Conservation (phyloP, 352 stramenopile genomes). For the Hyaloperonospora brassicae region DNA sequence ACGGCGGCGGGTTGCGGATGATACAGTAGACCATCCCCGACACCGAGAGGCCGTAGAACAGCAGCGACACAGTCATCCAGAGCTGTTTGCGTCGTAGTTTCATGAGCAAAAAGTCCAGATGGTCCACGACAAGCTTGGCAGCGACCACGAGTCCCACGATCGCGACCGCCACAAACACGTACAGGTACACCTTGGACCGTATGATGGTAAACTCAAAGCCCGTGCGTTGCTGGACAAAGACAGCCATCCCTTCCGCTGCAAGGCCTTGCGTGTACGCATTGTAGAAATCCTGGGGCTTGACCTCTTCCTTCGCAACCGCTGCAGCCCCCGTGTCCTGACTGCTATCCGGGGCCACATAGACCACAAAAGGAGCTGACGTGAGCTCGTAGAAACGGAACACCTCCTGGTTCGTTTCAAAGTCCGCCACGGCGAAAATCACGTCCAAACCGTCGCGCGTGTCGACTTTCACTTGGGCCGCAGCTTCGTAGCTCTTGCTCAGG, state of each 20-base stretch:
- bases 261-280: slow-evolving; percentile 77
- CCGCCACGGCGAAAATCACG: slow-evolving; percentile 66
- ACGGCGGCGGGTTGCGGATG: slow-evolving; percentile 77
- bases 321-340: slow-evolving; percentile 41
- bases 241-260: slow-evolving; percentile 52
- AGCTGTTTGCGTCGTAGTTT: slow-evolving; percentile 75
- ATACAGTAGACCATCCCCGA: slow-evolving; percentile 88
- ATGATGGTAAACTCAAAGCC: slow-evolving; percentile 69
- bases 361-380: slow-evolving; percentile 68
- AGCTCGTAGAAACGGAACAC: slow-evolving; percentile 70
- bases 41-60: slow-evolving; percentile 83
- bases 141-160: slow-evolving; percentile 31
- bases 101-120: slow-evolving; percentile 62
- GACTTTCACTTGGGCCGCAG: slow-evolving; percentile 59
- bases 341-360: slow-evolving; percentile 64
- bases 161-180: slow-evolving; percentile 30
- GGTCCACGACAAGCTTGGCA: slow-evolving; percentile 51
- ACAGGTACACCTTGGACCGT: slow-evolving; percentile 64
- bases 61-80: slow-evolving; percentile 82
- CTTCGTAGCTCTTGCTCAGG: slow-evolving; percentile 56
- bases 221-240: slow-evolving; percentile 75
- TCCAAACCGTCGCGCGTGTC: slow-evolving; percentile 71
- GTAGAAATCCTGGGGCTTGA: slow-evolving; percentile 53
- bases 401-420: slow-evolving; percentile 66
- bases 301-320: slow-evolving; percentile 43